These are phyloP conservation scores for Alternaria ventricosa DNA, from an alignment of 2,329 filamentous ascomycete species.

Conservation along the genomic window DNA sequence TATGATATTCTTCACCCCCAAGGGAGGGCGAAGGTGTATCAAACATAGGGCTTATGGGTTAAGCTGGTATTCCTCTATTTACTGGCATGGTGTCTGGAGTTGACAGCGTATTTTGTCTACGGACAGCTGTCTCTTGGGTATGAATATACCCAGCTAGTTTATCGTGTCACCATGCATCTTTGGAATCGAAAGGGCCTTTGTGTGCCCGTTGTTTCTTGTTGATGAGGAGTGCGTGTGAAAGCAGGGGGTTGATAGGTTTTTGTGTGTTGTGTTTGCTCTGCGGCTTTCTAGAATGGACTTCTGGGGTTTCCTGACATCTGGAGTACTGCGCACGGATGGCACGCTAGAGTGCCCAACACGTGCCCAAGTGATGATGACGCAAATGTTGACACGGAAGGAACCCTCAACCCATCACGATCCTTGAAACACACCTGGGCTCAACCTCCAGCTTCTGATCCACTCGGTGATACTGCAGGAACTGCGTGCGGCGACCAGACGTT, in stretches of 20 bases:
- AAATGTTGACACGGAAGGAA: background rate
- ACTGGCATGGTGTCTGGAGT: slow-evolving; percentile 12
- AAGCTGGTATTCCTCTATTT: background rate
- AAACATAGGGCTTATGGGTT: background rate
- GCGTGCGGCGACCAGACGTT: too few relatives aligned
- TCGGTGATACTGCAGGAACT: too few relatives aligned
- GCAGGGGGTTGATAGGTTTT: background rate
- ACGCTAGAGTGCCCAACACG: too few relatives aligned
- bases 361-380: background rate
- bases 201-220: background rate
- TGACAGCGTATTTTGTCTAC: slow-evolving; percentile 12
- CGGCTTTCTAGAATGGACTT: background rate
- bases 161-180: background rate
- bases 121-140: slow-evolving; percentile 5
- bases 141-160: background rate
- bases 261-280: background rate
- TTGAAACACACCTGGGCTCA: too few relatives aligned
- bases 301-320: too few relatives aligned
- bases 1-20: background rate
- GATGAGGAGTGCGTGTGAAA: fast-evolving
- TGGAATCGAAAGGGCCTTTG: background rate
- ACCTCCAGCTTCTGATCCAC: too few relatives aligned
- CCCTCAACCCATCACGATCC: too few relatives aligned
- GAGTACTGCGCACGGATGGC: background rate
- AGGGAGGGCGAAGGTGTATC: background rate